These are phyloP conservation scores for Trichoderma koningiopsis DNA, from an alignment of 2,329 filamentous ascomycete species.

Conservation along the genomic window DNA sequence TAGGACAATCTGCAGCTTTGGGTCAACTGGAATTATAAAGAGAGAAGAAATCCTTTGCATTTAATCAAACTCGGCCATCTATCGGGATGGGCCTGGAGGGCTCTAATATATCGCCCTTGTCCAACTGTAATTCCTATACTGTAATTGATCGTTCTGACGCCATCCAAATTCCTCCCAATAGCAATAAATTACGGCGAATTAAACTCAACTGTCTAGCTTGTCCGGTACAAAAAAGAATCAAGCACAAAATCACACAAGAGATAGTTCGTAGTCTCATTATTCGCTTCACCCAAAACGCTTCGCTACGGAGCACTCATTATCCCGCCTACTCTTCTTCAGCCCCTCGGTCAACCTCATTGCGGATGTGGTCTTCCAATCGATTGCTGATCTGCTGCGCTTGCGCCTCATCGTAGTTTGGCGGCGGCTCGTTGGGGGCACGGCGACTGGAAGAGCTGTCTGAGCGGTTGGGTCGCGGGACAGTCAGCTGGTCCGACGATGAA, in stretches of 20 bases:
- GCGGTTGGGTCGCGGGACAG: constrained; percentile 35
- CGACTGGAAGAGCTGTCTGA: constrained; percentile 44
- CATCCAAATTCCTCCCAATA: constrained; percentile 20
- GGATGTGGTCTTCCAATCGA: constrained; percentile 68
- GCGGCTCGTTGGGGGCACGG: constrained; percentile 69
- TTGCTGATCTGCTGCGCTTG: constrained; percentile 69
- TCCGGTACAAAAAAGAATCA: constrained; percentile 15
- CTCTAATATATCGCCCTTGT: constrained; percentile 11
- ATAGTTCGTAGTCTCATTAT: constrained; percentile 22
- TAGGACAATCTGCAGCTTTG: not conserved
- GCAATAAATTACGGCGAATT: constrained; percentile 21
- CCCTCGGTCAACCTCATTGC: constrained; percentile 69
- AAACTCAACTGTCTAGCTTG: not conserved
- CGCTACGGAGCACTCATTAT: constrained; percentile 16
- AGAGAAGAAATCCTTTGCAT: not conserved
- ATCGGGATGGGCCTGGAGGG: not conserved
- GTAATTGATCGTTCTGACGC: not conserved
- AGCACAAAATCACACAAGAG: constrained; percentile 19
- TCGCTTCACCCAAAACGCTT: constrained; percentile 16
- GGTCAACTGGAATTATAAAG: not conserved
- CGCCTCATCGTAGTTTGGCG: constrained; percentile 88
- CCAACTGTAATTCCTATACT: not conserved
- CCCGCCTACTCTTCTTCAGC: constrained; percentile 25
- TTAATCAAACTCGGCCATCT: constrained; percentile 12
- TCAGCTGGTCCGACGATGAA: constrained; percentile 29